Conservation (phyloP, 2,329 filamentous ascomycete species). For the Trichoderma harzianum region DNA sequence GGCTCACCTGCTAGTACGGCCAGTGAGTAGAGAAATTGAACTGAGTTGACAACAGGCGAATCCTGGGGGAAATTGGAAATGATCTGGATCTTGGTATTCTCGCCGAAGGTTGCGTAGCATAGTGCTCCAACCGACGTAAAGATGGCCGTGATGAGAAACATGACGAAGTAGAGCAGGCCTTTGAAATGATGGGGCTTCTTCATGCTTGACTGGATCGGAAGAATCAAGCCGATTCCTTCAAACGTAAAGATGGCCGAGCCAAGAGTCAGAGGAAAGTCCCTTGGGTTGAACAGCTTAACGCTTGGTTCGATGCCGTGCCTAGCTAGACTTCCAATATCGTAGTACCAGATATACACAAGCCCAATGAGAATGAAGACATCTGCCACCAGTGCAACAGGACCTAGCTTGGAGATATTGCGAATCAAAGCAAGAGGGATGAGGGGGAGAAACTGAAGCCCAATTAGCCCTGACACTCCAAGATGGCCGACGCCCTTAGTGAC, state of each 20-base stretch:
- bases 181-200: slow-evolving; percentile 65
- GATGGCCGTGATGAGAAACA: slow-evolving; percentile 69
- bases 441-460: slow-evolving; percentile 61
- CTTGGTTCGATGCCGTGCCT: slow-evolving; percentile 54
- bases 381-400: slow-evolving; percentile 64
- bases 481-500: slow-evolving; percentile 49
- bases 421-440: slow-evolving; percentile 67
- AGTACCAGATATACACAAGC: slow-evolving; percentile 70
- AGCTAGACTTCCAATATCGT: slow-evolving; percentile 58
- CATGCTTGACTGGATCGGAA: slow-evolving; percentile 76
- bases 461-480: slow-evolving; percentile 52
- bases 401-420: slow-evolving; percentile 71
- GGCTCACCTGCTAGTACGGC: slow-evolving; percentile 71
- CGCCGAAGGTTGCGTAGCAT: slow-evolving; percentile 71
- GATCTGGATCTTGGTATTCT: slow-evolving; percentile 66
- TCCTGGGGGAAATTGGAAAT: slow-evolving; percentile 73
- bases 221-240: slow-evolving; percentile 72
- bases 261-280: slow-evolving; percentile 66
- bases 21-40: slow-evolving; percentile 71
- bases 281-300: slow-evolving; percentile 67
- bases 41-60: slow-evolving; percentile 68
- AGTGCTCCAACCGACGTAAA: slow-evolving; percentile 70
- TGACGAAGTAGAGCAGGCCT: slow-evolving; percentile 62
- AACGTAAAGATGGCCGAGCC: slow-evolving; percentile 76
- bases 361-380: slow-evolving; percentile 71